phyloP scores from a whole-genome alignment of 1,284 basidiomycete species.

The Trametes sp. region DNA sequence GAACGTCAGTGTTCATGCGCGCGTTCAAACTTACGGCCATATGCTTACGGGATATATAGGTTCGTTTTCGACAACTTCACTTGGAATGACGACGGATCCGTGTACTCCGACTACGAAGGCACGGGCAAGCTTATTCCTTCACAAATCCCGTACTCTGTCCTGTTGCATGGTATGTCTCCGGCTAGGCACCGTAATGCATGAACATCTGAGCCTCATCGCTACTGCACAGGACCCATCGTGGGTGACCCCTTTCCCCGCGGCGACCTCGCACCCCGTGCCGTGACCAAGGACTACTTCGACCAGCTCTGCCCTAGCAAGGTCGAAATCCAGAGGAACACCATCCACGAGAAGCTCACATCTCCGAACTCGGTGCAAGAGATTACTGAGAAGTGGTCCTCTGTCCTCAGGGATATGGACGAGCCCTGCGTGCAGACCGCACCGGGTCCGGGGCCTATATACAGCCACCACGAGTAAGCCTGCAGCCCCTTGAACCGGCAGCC shows the following conservation, averaged over 20 bases:
- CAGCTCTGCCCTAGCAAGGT: conserved; percentile 47
- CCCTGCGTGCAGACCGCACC: conserved; percentile 29
- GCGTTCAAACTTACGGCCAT: background rate
- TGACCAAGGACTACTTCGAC: conserved; percentile 46
- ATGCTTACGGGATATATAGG: conserved; percentile 16
- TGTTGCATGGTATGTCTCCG: conserved; percentile 51
- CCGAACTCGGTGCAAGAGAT: conserved; percentile 35
- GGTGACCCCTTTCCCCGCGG: conserved; percentile 44
- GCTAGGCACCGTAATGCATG: background rate
- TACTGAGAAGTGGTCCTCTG: conserved; percentile 58
- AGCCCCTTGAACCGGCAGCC: background rate
- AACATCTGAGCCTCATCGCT: no score
- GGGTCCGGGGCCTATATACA: conserved; percentile 44
- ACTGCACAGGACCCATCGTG: conserved; percentile 46
- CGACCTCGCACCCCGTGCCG: conserved; percentile 44
- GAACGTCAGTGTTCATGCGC: conserved; percentile 47
- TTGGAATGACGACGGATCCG: conserved; percentile 49
- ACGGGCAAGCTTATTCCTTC: conserved; percentile 57
- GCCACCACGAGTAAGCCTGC: conserved; percentile 21
- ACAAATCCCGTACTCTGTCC: conserved; percentile 65
- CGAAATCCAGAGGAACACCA: conserved; percentile 31
- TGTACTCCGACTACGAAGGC: conserved; percentile 35
- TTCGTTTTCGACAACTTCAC: conserved; percentile 74
- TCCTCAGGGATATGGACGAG: conserved; percentile 54
- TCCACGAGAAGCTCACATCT: conserved; percentile 17